Base-by-base conservation (phyloP, 1,284 basidiomycete species). In the Xerocomus minutiporus region DNA sequence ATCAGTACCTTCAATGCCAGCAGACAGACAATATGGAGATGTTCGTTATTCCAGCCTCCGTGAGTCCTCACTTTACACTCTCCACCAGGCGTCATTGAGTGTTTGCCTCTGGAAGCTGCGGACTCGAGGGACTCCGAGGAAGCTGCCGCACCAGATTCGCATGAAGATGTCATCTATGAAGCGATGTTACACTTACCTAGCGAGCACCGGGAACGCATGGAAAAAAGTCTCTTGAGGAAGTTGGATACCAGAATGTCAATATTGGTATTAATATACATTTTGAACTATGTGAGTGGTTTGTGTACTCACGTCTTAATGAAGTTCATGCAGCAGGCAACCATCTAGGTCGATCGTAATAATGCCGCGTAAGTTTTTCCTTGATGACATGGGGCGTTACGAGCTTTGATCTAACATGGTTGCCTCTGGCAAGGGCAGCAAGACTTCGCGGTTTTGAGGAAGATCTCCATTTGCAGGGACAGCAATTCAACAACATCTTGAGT, bases 401-500 rank as follows among this genome's bases (percentile, higher is more conserved):
- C 11, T 8, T 50, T 64, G 13, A 41, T 39, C 35, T 20, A 40
- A 59, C 36, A 42, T 31, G n/a, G 5, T 56, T 46, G 8, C 29
- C 25, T 41, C 44, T 25, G 6, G 32, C 32, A 54, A 66, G 64
- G 45, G 66, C 66, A 29, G 64, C 64, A 9, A 65, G 65, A 34
- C 62, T 66, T 40, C 55, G 55, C 6, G 66, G 68, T 8, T 64
- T 66, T 15, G 60, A 67, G 41, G 46, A 67, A 39, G 65, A 70
- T 56, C 68, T 67, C 47, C 64, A 63, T 52, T 42, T 67, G 26
- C 42, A 55, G 57, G 83, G 80, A 38, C 73, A 77, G 49, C 69
- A 84, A 61, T 91, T 88, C 65, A 77, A 81, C 20, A 86, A 88
- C 0, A 71, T 89, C 5, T 66, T 93, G 46, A 83, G 82, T 43